These are phyloP conservation scores for Kalmanozyma brasiliensis DNA, from an alignment of 1,284 basidiomycete species.

Conservation along the genomic window DNA sequence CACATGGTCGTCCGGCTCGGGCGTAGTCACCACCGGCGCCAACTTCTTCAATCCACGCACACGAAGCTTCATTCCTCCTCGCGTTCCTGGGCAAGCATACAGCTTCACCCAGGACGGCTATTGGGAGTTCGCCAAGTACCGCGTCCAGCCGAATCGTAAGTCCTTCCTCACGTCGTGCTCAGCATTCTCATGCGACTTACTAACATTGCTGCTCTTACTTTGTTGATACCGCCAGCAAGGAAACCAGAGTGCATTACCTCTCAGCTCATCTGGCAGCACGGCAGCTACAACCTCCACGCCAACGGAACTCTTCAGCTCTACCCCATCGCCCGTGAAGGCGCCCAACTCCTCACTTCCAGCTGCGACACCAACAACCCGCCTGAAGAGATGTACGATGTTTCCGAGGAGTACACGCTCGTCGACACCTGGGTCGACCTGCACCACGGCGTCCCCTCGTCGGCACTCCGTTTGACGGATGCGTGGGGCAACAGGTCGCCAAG, in stretches of 20 bases:
- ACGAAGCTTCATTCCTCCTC: slow-evolving; percentile 60
- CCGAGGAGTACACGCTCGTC: slow-evolving; percentile 36
- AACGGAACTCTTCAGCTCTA: slow-evolving; percentile 50
- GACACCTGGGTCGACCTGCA: slow-evolving; percentile 48
- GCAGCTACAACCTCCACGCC: slow-evolving; percentile 55
- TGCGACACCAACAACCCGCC: slow-evolving; percentile 20
- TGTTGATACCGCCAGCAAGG: slow-evolving; percentile 6
- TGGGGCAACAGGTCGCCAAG: slow-evolving; percentile 41
- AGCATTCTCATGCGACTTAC: too few species aligned
- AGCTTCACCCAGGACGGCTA: slow-evolving; percentile 65
- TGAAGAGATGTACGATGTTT: slow-evolving; percentile 47
- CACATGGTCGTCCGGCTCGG: slow-evolving; percentile 63
- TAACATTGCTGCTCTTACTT: too few species aligned
- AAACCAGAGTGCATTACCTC: slow-evolving; percentile 61
- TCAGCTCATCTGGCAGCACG: slow-evolving; percentile 67
- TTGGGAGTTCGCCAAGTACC: slow-evolving; percentile 65
- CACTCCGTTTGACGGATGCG: slow-evolving; percentile 35
- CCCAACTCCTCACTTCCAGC: slow-evolving; percentile 39
- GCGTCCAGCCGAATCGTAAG: slow-evolving; percentile 59
- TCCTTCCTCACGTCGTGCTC: too few species aligned
- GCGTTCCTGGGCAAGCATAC: slow-evolving; percentile 60
- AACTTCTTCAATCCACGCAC: slow-evolving; percentile 64
- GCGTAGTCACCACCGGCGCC: slow-evolving; percentile 57
- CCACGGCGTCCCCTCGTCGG: slow-evolving; percentile 14
- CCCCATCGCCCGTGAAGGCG: slow-evolving; percentile 40